Evolutionary conservation across 495 filamentous ascomycete species (phyloP), one percentile per base, ranked within the genome.

Genomic region (Neurospora sp.): DNA sequence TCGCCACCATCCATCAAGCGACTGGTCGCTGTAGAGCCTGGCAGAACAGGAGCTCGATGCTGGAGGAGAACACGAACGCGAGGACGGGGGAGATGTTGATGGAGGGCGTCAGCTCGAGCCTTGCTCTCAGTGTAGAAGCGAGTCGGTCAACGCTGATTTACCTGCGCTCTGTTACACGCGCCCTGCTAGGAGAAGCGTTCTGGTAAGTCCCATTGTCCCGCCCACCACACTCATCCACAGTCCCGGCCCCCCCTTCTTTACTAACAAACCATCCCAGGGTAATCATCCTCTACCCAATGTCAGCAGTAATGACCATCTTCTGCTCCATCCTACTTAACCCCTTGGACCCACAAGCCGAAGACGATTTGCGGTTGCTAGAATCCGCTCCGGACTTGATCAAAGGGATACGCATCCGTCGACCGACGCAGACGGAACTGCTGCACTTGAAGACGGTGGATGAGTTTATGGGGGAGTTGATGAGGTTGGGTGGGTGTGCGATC

Each of bases 201-300:
- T 88, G 85, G 86, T 87, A 75, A 53, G 80, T 74, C 3, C 3
- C n/a, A 9, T 53, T 70, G 1, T n/a, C 3, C 8, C 37, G 27
- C 7, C 20, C 27, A 70, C 31, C 27, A 35, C 18, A 22, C 40
- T 35, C 3, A 35, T 37, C 48, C 22, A 59, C 27, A 39, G 38
- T 10, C 61, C 14, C 27, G n/a, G n/a, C 1, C 8, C 27, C 16
- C 1, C n/a, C n/a, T 0, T n/a, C n/a, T 10, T 42, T 11, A 39
- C 38, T 39, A 39, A 39, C 39, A 40, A 11, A 40, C 10, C 10
- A 40, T 40, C 39, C 39, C 39, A 40, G 84, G 82, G 82, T 81
- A 12, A 73, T 87, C 0, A 80, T 87, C 18, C 87, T 86, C 76
- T 88, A 88, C 71, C 86, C 85, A 42, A 85, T 87, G 74, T 85